A percentile compares a stretch with the other conserved stretches of the same genome.
These are phyloP conservation scores for Blastosporella zonata DNA, from an alignment of 1,284 basidiomycete genomes.

Conservation along the genomic window DNA sequence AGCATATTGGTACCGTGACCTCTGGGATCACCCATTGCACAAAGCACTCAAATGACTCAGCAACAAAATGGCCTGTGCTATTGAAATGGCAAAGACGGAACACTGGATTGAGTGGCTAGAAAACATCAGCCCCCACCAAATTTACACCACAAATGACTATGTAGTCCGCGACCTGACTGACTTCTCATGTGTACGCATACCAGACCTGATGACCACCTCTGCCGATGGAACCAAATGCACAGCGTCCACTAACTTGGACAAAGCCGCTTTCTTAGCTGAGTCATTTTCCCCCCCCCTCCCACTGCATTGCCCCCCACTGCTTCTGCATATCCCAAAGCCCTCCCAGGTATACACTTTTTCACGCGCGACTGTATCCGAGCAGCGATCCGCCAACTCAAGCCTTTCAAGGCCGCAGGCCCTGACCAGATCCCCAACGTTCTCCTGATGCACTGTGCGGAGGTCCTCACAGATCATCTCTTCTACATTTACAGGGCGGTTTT, in stretches of 20 bases:
- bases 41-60: slow-evolving; percentile 9
- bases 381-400: slow-evolving; percentile 13
- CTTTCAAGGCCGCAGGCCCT: slow-evolving; percentile 30
- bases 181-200: slow-evolving; percentile 2
- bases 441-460: slow-evolving; percentile 20
- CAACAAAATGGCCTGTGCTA: slow-evolving; percentile 17
- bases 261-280: not conserved
- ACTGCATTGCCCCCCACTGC: not conserved
- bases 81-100: not conserved
- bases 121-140: not conserved
- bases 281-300: not conserved
- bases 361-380: not conserved
- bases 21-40: slow-evolving; percentile 22
- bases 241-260: not conserved
- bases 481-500: slow-evolving; percentile 26
- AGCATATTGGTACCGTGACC: not conserved
- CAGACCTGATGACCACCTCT: not conserved
- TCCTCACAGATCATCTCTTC: slow-evolving; percentile 21
- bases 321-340: not conserved
- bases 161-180: not conserved
- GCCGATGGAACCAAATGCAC: too few relatives aligned
- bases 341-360: not conserved
- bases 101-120: slow-evolving; percentile 8
- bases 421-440: slow-evolving; percentile 32
- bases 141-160: slow-evolving; percentile 1